Conservation (phyloP, 495 filamentous ascomycete species). For the Trichocladium uniseriatum region DNA sequence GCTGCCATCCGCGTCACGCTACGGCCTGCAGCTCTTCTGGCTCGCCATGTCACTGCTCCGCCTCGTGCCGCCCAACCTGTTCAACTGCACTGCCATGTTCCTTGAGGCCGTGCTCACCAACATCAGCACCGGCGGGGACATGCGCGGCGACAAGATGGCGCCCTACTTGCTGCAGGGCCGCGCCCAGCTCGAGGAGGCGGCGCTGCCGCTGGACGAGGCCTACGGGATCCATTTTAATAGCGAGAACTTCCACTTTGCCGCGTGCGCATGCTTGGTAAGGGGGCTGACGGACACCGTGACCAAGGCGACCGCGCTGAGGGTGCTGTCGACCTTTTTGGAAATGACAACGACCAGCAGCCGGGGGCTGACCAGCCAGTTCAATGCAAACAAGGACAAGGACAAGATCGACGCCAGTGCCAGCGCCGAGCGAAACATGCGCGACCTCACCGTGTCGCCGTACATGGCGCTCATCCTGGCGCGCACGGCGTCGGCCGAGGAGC, state of each 20-base stretch:
- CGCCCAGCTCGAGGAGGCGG: conserved; percentile 46
- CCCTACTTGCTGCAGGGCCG: conserved; percentile 48
- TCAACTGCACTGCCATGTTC: conserved; percentile 53
- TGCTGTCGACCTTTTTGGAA: conserved; percentile 51
- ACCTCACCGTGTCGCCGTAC: conserved; percentile 40
- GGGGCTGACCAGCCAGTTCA: neutral
- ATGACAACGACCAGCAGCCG: conserved; percentile 37
- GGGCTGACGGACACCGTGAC: conserved; percentile 52
- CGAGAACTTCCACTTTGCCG: conserved; percentile 56
- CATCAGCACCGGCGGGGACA: conserved; percentile 46
- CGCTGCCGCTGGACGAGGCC: conserved; percentile 47
- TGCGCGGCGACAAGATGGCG: conserved; percentile 49
- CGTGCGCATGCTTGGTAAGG: conserved; percentile 50
- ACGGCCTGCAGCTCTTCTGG: conserved; percentile 61
- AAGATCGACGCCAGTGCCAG: conserved; percentile 3
- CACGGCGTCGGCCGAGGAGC: conserved; percentile 36
- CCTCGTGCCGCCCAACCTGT: conserved; percentile 47
- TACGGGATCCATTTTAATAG: conserved; percentile 52
- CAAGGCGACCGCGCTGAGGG: conserved; percentile 44
- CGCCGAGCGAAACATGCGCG: conserved; percentile 15
- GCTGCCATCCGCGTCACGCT: conserved; percentile 51
- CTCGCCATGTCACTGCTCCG: conserved; percentile 55
- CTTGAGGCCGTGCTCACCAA: conserved; percentile 53
- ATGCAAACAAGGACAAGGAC: too few species aligned
- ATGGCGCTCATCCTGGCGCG: conserved; percentile 42